These are phyloP conservation scores for Dovyalis caffra DNA, from an alignment of 345 rosid genomes.

Conservation along the genomic window DNA sequence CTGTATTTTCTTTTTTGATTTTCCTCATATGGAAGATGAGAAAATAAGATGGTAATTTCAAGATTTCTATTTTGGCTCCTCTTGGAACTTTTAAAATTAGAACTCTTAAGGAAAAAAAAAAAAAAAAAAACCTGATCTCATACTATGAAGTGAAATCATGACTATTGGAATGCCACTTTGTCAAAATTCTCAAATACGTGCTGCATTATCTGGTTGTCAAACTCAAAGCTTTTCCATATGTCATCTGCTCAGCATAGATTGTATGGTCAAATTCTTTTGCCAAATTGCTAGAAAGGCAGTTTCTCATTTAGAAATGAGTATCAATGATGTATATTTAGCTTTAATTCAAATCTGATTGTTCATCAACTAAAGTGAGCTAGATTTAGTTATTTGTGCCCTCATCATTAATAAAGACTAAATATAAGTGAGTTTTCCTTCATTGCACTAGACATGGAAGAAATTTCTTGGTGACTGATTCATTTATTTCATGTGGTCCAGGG, in stretches of 20 bases:
- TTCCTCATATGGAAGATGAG: background rate
- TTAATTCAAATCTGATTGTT: background rate
- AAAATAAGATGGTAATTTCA: background rate
- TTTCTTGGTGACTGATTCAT: constrained; percentile 2
- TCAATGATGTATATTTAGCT: background rate
- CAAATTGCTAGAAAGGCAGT: background rate
- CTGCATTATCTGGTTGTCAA: background rate
- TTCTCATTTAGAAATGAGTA: background rate
- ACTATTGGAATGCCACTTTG: background rate
- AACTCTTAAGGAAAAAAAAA: too few species aligned
- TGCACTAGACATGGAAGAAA: background rate
- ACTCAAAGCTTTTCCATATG: background rate
- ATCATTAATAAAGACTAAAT: background rate
- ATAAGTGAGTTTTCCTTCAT: background rate
- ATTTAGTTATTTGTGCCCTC: background rate
- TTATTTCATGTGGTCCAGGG: constrained; percentile 48
- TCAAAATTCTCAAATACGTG: background rate
- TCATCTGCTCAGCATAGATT: background rate
- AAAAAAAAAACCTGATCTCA: background rate
- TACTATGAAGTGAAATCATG: background rate
- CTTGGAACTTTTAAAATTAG: background rate
- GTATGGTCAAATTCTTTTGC: background rate
- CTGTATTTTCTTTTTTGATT: background rate
- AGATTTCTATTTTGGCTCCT: background rate
- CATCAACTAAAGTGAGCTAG: background rate